These are phyloP conservation scores for Plasmodium ovale DNA, from an alignment of 169 alveolate genomes.

Conservation along the genomic window DNA sequence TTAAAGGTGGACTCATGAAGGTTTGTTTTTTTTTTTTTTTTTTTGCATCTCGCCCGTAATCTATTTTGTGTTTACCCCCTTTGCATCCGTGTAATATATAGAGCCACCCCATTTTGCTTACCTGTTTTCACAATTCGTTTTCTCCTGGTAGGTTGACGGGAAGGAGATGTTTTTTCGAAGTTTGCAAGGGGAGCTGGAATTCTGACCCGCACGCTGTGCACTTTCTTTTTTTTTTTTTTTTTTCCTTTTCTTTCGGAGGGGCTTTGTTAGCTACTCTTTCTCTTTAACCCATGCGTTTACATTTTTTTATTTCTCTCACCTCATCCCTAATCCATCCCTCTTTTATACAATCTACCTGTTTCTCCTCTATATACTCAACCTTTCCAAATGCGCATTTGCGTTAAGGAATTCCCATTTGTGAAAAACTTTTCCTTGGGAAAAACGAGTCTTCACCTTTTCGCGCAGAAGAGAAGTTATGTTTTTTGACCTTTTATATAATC, in stretches of 20 bases:
- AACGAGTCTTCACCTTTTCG: too few species aligned
- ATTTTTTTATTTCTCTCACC: neutral
- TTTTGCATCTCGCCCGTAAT: too few species aligned
- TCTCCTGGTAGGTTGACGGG: constrained; percentile 44
- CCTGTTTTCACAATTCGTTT: neutral
- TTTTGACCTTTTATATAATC: too few species aligned
- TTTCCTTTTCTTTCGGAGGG: neutral
- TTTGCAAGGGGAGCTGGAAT: constrained; percentile 69
- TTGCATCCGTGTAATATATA: too few species aligned
- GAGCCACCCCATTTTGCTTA: neutral
- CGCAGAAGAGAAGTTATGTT: too few species aligned
- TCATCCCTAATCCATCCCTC: neutral
- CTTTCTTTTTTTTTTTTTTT: too few species aligned
- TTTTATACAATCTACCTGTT: too few species aligned
- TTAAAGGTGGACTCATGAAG: constrained; percentile 73
- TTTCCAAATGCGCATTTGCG: too few species aligned
- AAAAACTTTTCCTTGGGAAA: too few species aligned
- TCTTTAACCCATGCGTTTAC: neutral
- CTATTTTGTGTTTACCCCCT: too few species aligned
- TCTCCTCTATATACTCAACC: too few species aligned
- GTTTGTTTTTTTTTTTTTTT: neutral
- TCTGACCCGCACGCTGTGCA: constrained; percentile 6
- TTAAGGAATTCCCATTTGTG: too few species aligned
- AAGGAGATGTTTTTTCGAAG: constrained; percentile 74
- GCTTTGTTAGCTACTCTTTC: neutral